Evolutionary conservation across 2,329 filamentous ascomycete species (phyloP).

Genomic region (Clonostachys rosea): DNA sequence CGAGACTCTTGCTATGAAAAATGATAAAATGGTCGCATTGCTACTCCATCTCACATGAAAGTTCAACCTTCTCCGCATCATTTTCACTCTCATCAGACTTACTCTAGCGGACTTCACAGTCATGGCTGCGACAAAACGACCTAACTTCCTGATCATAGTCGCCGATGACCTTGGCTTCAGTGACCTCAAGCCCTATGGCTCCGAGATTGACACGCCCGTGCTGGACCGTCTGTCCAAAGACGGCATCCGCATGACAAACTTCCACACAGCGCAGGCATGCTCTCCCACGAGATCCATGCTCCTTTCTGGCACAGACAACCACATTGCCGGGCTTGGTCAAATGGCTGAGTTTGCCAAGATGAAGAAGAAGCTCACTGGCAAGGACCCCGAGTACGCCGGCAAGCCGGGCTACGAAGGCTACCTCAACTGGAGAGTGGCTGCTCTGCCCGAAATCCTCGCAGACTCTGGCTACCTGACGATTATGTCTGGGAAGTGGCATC

Average conservation of each 20-base stretch:
- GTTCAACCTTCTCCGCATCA: too few relatives aligned
- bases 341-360: slow-evolving; percentile 1
- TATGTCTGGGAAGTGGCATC: slow-evolving; percentile 55
- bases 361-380: not conserved
- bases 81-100: too few relatives aligned
- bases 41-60: too few relatives aligned
- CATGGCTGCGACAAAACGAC: slow-evolving; percentile 11
- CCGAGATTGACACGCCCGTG: slow-evolving; percentile 56
- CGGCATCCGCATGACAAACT: slow-evolving; percentile 51
- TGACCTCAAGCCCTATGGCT: slow-evolving; percentile 53
- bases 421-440: slow-evolving; percentile 47
- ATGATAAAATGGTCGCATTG: too few relatives aligned
- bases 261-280: slow-evolving; percentile 58
- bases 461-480: slow-evolving; percentile 52
- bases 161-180: slow-evolving; percentile 58
- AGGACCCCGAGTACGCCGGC: not conserved
- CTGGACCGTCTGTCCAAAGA: slow-evolving; percentile 45
- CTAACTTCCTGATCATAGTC: slow-evolving; percentile 56
- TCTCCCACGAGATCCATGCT: slow-evolving; percentile 57
- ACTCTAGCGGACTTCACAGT: too few relatives aligned
- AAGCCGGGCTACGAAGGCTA: slow-evolving; percentile 38
- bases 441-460: slow-evolving; percentile 47
- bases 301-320: slow-evolving; percentile 21
- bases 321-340: slow-evolving; percentile 38
- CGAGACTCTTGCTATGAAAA: too few relatives aligned